Conservation (phyloP, 345 rosid species). For the Citrus trifoliata region DNA sequence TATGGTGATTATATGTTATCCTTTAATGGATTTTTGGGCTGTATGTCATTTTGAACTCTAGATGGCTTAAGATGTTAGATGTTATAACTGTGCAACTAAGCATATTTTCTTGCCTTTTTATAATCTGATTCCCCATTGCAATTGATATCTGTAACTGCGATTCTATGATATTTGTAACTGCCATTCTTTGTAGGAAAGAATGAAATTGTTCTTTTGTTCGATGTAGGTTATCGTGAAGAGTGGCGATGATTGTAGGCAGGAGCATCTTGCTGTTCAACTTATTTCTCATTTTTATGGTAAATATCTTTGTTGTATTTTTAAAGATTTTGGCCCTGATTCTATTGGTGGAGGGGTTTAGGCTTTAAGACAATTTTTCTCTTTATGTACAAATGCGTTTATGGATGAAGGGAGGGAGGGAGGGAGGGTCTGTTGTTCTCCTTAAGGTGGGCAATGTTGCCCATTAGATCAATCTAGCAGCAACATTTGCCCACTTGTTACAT, state of each 20-base stretch:
- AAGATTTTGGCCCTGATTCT: neutral
- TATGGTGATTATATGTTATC: neutral
- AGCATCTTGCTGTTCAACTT: constrained; percentile 99
- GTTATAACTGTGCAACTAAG: neutral
- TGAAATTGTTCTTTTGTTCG: constrained; percentile 15
- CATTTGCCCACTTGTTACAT: neutral
- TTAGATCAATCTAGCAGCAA: neutral
- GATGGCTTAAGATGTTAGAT: neutral
- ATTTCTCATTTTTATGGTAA: constrained; percentile 95
- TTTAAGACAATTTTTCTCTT: too few relatives aligned
- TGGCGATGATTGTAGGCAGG: constrained; percentile 99
- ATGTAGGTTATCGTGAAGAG: constrained; percentile 90
- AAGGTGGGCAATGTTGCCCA: neutral
- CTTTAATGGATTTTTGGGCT: neutral
- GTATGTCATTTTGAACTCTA: neutral
- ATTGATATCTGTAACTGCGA: neutral
- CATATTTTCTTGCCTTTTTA: neutral
- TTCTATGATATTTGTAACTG: neutral
- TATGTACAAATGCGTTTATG: neutral
- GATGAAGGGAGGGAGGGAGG: too few relatives aligned
- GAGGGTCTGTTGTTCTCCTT: neutral
- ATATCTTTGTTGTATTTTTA: constrained; percentile 15
- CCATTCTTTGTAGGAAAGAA: constrained; percentile 1
- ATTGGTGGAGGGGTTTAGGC: neutral
- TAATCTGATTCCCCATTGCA: neutral